These are phyloP conservation scores for Coemansia sp. DNA, from an alignment of 192 early-diverging fungal species.

Conservation along the genomic window DNA sequence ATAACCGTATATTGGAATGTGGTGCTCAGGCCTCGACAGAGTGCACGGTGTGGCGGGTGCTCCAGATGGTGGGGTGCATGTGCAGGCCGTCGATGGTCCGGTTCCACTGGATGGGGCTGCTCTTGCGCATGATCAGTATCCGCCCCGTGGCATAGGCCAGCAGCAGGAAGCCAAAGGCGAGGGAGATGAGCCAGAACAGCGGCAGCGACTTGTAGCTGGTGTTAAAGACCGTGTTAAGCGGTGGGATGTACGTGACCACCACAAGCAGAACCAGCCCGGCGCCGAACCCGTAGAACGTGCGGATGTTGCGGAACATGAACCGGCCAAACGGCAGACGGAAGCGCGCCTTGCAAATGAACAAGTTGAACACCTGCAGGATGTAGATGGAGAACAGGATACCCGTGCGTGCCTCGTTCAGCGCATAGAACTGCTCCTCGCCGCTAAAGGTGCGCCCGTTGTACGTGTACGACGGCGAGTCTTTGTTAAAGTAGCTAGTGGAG, in stretches of 20 bases:
- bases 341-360: conserved; percentile 87
- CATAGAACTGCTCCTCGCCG: conserved; percentile 56
- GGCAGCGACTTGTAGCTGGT: conserved; percentile 61
- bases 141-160: conserved; percentile 69
- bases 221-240: conserved; percentile 71
- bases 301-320: conserved; percentile 76
- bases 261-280: conserved; percentile 61
- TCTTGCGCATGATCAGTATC: conserved; percentile 54
- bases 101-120: conserved; percentile 62
- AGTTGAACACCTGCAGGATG: conserved; percentile 84
- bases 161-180: conserved; percentile 76
- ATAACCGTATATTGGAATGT: background rate
- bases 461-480: conserved; percentile 44
- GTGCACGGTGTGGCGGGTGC: conserved; percentile 28
- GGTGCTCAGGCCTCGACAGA: conserved; percentile 14
- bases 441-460: conserved; percentile 41
- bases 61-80: conserved; percentile 76
- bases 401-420: conserved; percentile 74
- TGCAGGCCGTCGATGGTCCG: conserved; percentile 77
- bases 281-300: conserved; percentile 65
- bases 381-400: conserved; percentile 64
- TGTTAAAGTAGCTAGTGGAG: conserved; percentile 38
- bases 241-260: conserved; percentile 79
- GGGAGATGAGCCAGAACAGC: conserved; percentile 76
- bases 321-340: conserved; percentile 69